A percentile compares a stretch with the other conserved stretches of the same genome.
Conservation (phyloP, 2,329 filamentous ascomycete species). For the Thielaviopsis punctulata region DNA sequence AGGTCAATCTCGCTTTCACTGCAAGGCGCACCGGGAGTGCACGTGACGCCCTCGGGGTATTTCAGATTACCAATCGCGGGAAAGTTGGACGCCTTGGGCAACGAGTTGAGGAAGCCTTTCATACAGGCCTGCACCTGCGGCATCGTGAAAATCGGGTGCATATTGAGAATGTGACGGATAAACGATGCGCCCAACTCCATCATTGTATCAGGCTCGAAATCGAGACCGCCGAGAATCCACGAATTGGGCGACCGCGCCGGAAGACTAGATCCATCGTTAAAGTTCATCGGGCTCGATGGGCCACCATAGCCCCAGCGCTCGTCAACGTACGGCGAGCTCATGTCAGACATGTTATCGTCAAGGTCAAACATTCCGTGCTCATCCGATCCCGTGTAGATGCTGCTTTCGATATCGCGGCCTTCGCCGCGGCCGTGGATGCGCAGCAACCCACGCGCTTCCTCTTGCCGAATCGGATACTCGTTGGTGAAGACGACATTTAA, state of each 20-base stretch:
- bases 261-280: conserved; percentile 11
- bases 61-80: no score
- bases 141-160: conserved; percentile 46
- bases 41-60: neutral
- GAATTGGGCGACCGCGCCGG: neutral
- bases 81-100: conserved; percentile 19
- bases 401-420: conserved; percentile 22
- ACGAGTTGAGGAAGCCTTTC: conserved; percentile 31
- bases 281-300: conserved; percentile 25
- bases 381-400: neutral
- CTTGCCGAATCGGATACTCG: conserved; percentile 60
- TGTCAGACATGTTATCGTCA: conserved; percentile 27
- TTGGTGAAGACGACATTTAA: conserved; percentile 39
- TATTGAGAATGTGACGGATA: conserved; percentile 43
- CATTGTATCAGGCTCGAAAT: conserved; percentile 34
- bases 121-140: conserved; percentile 35
- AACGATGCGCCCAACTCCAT: conserved; percentile 38
- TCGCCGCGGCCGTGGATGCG: conserved; percentile 67
- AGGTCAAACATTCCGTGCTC: conserved; percentile 25
- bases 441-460: conserved; percentile 56
- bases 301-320: conserved; percentile 44
- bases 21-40: neutral
- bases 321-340: conserved; percentile 35
- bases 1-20: neutral
- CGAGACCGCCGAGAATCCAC: conserved; percentile 15